Base-by-base conservation (phyloP, 345 rosid genomes). In the Tarenaya hassleriana region DNA sequence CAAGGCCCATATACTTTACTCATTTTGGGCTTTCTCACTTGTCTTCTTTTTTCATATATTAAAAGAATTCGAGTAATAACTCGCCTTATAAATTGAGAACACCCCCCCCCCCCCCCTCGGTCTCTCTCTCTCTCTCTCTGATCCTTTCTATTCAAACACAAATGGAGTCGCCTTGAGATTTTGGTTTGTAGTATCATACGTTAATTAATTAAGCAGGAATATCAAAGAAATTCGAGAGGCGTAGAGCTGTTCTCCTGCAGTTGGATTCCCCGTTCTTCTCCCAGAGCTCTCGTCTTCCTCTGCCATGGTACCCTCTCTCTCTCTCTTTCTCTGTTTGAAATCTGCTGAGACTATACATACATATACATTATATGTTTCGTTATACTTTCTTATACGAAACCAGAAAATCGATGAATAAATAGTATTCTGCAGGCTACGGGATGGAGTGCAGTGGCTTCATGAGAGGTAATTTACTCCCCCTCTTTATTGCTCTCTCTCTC, bases 221-320 rank as follows among this genome's bases (percentile, higher is more conserved):
- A 71, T 43, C 53, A 80, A 58, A 76, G 45, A 76, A 92, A 78
- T 66, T 77, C 95, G 16, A 79, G 88, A 72, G 95, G 82, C 57
- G 78, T 80, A 21, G 56, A 71, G 79, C 75, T 83, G 16, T 88
- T 85, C 31, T 78, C 91, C 64, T 88, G 97, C 59, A 77, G 78
- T 78, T 88, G 97, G 98, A 7, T 85, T 24, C 29, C 29, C 3
- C 52, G 60, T 47, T 71, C 94, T 34, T 65, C 94, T 65, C 81
- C 96, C 10, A 82, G 67, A 41, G 94, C 95, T 38, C 82, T 92
- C 8, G 84, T 92, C 55, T 92, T 92, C 75, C 80, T 92, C 52
- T 92, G 98, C 69, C 98, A 92, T 61, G 97, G 98, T 84, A 19
- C 10, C 18, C 4, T 33, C 12, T 31, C 4, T 34, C n/a, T 4